These are phyloP conservation scores for Erigeron canadensis DNA, from an alignment of 129 eudicot species.

Conservation along the genomic window DNA sequence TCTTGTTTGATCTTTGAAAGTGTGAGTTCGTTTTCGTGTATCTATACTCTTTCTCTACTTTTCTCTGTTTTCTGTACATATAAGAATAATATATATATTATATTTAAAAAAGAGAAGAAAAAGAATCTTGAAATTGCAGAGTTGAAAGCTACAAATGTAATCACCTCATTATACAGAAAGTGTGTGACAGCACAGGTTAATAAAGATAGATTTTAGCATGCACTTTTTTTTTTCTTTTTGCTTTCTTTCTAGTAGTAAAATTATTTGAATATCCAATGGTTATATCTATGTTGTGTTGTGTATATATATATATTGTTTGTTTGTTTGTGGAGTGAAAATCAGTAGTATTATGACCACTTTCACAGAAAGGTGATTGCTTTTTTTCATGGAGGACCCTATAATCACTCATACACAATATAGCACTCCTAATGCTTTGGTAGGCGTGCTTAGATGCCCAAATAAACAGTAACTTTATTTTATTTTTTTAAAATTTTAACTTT, in stretches of 20 bases:
- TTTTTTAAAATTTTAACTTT: not conserved
- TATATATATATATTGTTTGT: constrained; percentile 28
- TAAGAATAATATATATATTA: not conserved
- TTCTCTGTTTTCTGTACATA: constrained; percentile 22
- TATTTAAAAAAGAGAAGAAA: not conserved
- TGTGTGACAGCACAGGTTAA: constrained; percentile 39
- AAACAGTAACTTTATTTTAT: constrained; percentile 32
- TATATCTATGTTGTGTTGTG: not conserved
- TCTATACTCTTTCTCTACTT: constrained; percentile 38
- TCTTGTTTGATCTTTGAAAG: constrained; percentile 27
- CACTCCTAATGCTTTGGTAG: constrained; percentile 86
- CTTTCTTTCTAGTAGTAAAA: not conserved
- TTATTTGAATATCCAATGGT: not conserved
- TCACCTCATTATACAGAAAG: constrained; percentile 38
- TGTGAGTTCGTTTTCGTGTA: constrained; percentile 63
- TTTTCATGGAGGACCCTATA: constrained; percentile 42
- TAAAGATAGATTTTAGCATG: constrained; percentile 23
- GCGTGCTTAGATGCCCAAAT: constrained; percentile 89
- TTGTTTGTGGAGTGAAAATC: constrained; percentile 38
- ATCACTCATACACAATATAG: constrained; percentile 48
- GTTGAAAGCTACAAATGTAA: constrained; percentile 69
- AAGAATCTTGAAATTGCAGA: constrained; percentile 33
- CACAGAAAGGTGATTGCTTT: constrained; percentile 86
- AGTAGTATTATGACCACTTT: constrained; percentile 48
- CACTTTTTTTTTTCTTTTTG: constrained; percentile 20